Percentiles rank a stretch among this genome's conserved stretches.
These are phyloP conservation scores for Phytopythium helicoides DNA, from an alignment of 352 stramenopile genomes.

Conservation along the genomic window DNA sequence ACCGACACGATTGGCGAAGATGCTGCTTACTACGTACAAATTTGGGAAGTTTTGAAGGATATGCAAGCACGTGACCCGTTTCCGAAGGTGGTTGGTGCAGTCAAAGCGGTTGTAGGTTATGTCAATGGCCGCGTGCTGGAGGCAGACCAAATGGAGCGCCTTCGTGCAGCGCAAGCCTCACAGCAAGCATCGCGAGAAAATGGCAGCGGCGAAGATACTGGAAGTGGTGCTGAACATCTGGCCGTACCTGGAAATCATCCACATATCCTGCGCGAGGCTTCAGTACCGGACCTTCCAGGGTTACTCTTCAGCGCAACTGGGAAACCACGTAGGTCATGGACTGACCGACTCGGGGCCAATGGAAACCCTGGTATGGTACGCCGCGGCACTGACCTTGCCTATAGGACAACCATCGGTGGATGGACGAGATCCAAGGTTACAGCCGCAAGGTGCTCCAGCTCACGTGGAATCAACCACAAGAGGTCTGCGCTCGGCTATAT, in stretches of 20 bases:
- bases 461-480: conserved; percentile 9
- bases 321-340: not conserved
- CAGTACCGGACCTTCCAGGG: conserved; percentile 22
- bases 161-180: conserved; percentile 16
- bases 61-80: conserved; percentile 89
- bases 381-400: too few relatives aligned
- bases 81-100: conserved; percentile 57
- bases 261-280: conserved; percentile 39
- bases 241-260: conserved; percentile 3
- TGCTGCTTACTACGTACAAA: conserved; percentile 80
- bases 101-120: conserved; percentile 61
- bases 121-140: conserved; percentile 61
- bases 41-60: conserved; percentile 84
- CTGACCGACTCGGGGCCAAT: not conserved
- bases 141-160: conserved; percentile 41
- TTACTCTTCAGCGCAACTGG: conserved; percentile 8
- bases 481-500: conserved; percentile 53
- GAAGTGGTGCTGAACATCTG: not conserved
- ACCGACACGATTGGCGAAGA: conserved; percentile 43
- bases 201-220: not conserved
- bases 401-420: too few relatives aligned
- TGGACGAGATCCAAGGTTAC: not conserved
- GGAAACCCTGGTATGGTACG: not conserved
- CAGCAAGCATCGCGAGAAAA: conserved; percentile 15
- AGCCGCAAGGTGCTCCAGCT: not conserved